Conservation (phyloP, 2,329 filamentous ascomycete genomes). For the Dactylonectria estremocensis region DNA sequence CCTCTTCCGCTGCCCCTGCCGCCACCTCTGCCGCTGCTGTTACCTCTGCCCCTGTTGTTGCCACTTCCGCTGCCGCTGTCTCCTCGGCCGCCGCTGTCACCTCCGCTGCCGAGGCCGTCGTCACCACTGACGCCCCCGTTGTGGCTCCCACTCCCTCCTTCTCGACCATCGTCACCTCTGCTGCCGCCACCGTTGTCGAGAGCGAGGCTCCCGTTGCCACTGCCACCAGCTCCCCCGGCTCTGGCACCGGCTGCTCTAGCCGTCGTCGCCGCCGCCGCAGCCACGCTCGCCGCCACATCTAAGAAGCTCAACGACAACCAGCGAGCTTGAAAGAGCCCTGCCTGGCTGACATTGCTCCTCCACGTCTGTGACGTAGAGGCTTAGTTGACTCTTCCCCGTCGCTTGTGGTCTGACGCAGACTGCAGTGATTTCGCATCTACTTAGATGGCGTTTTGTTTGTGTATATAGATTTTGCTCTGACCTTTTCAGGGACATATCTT, state of each 20-base stretch:
- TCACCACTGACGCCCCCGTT: slow-evolving; percentile 26
- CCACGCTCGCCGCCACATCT: slow-evolving; percentile 40
- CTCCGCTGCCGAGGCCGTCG: slow-evolving; percentile 18
- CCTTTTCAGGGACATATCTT: slow-evolving; percentile 41
- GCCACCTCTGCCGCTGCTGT: slow-evolving; percentile 10
- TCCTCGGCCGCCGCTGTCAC: slow-evolving; percentile 16
- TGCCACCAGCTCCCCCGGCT: slow-evolving; percentile 36
- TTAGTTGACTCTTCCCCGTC: slow-evolving; percentile 11
- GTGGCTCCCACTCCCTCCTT: slow-evolving; percentile 37
- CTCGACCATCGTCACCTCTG: slow-evolving; percentile 42
- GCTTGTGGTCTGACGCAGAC: slow-evolving; percentile 7
- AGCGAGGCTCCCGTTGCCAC: slow-evolving; percentile 32
- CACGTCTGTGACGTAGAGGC: slow-evolving; percentile 32
- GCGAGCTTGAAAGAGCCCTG: slow-evolving; percentile 37
- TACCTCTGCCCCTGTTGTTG: slow-evolving; percentile 6
- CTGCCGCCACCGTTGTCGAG: slow-evolving; percentile 33
- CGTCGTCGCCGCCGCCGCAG: slow-evolving; percentile 44
- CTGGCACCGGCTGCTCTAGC: slow-evolving; percentile 37
- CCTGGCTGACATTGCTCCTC: slow-evolving; percentile 7
- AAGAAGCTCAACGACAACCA: slow-evolving; percentile 33
- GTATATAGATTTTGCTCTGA: slow-evolving; percentile 47
- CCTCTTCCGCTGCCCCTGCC: slow-evolving; percentile 5
- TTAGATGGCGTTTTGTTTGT: slow-evolving; percentile 45
- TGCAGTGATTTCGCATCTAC: slow-evolving; percentile 37
- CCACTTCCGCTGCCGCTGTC: slow-evolving; percentile 5